phyloP scores from a whole-genome alignment of 139 green algal species.

The Pleodorina starrii region DNA sequence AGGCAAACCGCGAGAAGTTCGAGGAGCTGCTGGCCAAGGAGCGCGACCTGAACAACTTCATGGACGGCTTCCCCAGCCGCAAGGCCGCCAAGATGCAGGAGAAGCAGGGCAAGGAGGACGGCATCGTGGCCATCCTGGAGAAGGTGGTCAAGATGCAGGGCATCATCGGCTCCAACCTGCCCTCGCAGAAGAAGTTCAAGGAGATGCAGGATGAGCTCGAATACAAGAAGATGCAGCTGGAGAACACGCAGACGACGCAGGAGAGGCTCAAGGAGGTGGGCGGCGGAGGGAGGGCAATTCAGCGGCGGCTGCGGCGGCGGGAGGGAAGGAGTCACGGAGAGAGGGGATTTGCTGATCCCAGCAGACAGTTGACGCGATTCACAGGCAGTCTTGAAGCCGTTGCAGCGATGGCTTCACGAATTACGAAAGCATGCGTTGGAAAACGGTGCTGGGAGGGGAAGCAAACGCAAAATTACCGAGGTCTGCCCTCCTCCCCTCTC shows the following conservation, averaged over 20 bases:
- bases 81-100: slow-evolving; percentile 61
- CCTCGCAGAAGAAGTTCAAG: slow-evolving; percentile 69
- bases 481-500: no score
- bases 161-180: slow-evolving; percentile 52
- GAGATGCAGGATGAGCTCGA: slow-evolving; percentile 81
- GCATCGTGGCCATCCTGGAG: slow-evolving; percentile 67
- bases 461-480: no score
- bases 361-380: no score
- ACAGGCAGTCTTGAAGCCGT: no score
- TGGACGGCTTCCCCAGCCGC: slow-evolving; percentile 71
- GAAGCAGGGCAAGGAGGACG: slow-evolving; percentile 57
- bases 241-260: slow-evolving; percentile 69
- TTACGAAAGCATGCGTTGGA: no score
- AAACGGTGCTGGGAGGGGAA: no score
- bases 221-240: slow-evolving; percentile 79
- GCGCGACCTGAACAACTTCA: slow-evolving; percentile 76
- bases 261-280: slow-evolving; percentile 64
- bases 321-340: no score
- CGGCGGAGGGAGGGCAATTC: no score
- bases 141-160: slow-evolving; percentile 65
- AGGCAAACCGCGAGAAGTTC: slow-evolving; percentile 69
- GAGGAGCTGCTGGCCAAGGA: slow-evolving; percentile 78
- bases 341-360: no score
- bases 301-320: no score
- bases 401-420: no score